These are phyloP conservation scores for Purshia tridentata DNA, from an alignment of 306 rosid species.

Conservation along the genomic window DNA sequence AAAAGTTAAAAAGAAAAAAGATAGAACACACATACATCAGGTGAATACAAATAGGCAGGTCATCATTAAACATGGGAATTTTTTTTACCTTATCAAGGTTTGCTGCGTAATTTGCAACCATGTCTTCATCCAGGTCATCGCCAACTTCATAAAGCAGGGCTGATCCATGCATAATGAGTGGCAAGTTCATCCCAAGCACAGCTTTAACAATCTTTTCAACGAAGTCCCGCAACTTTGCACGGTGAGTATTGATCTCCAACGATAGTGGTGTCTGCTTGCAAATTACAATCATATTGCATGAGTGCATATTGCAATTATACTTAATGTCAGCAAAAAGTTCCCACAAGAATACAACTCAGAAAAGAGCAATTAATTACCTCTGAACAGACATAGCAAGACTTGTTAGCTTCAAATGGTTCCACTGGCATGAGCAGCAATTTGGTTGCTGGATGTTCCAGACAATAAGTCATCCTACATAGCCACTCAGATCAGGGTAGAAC, in stretches of 20 bases:
- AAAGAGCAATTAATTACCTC: conserved; percentile 51
- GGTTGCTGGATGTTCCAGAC: conserved; percentile 85
- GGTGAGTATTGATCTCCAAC: conserved; percentile 80
- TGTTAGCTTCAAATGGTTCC: conserved; percentile 91
- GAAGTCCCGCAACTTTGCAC: conserved; percentile 75
- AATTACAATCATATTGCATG: conserved; percentile 16
- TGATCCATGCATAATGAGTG: conserved; percentile 75
- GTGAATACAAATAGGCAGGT: neutral
- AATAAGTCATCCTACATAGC: conserved; percentile 82
- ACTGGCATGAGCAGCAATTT: conserved; percentile 96
- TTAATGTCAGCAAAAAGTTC: conserved; percentile 10
- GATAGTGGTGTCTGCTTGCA: conserved; percentile 81
- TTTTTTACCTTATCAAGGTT: conserved; percentile 81
- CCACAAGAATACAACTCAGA: neutral
- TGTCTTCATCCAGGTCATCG: conserved; percentile 79
- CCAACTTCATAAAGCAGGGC: conserved; percentile 89
- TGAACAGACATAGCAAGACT: conserved; percentile 95
- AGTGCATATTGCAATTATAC: conserved; percentile 14
- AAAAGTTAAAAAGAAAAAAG: neutral
- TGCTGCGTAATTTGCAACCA: conserved; percentile 72
- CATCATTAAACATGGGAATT: conserved; percentile 14
- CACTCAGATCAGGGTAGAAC: conserved; percentile 17
- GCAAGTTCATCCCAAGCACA: conserved; percentile 88
- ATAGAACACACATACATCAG: conserved; percentile 12
- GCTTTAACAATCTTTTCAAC: conserved; percentile 85